Evolutionary conservation across 2,329 filamentous ascomycete genomes (phyloP), one percentile per base, ranked within the genome.

Genomic region (Sporothrix inflata): DNA sequence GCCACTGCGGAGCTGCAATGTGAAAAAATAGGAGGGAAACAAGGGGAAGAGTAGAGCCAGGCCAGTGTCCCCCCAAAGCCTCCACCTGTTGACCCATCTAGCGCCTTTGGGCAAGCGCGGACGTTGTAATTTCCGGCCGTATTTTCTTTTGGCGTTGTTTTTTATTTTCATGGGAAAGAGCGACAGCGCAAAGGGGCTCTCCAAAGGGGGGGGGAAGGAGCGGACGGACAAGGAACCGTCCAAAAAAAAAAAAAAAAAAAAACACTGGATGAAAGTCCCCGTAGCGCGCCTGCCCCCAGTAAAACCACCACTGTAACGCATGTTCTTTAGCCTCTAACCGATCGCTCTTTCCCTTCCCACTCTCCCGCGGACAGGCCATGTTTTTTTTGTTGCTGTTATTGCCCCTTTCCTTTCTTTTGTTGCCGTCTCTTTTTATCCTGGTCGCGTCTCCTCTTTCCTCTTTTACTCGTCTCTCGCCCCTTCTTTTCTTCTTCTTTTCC

Each of bases 101-200:
- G 38, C 60, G 66, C 49, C 49, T 55, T 67, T 49, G 47, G 70
- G 61, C 42, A 71, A 68, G 63, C n/a, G 51, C 40, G 40, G 16
- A 49, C 53, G 24, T 49, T 69, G 70, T 47, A 72, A 72, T 72
- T 69, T 72, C 66, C 71, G 71, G 51, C 61, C 5, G 49, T 69
- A 7, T 27, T 51, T 34, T 34, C 27, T 40, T 51, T 51, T 51
- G 63, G 40, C 27, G 27, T 38, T 19, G 24, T n/a, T 49, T 21
- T 14, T 49, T 5, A 11, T 12, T 6, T 49, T 34, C 49, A 16
- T 24, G 42, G 24, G 42, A 66, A 66, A 66, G 60, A 65, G 38
- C 38, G 60, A 65, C 60, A 42, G n/a, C 30, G 11, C 30, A 51
- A 68, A 68, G 24, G 47, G 63, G 40, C 14, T 4, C n/a, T 40